Percentiles rank a stretch among this genome's conserved stretches.
Conservation (phyloP, 345 rosid species). For the Heritiera littoralis region DNA sequence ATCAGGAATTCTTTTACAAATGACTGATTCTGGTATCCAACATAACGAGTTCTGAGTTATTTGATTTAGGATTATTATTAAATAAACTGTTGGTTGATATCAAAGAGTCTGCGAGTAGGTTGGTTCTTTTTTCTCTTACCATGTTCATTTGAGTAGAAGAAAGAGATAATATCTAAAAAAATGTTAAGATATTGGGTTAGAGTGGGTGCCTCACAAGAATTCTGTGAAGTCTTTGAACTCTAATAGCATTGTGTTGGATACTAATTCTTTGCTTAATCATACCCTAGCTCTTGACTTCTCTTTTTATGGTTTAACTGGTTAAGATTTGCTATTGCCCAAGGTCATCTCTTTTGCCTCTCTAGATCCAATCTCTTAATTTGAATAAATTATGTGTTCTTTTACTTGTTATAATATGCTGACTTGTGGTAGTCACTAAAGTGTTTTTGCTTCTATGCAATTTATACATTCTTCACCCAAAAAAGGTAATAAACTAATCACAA, state of each 20-base stretch:
- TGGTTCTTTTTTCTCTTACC: no score
- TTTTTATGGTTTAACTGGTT: neutral
- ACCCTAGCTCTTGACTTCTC: no score
- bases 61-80: neutral
- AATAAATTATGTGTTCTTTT: neutral
- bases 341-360: neutral
- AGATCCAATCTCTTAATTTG: neutral
- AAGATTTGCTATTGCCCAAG: neutral
- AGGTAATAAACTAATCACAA: neutral
- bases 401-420: neutral
- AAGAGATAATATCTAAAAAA: no score
- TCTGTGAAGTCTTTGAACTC: no score
- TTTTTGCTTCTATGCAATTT: neutral
- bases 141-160: no score
- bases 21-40: conserved; percentile 8
- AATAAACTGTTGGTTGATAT: no score
- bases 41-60: neutral
- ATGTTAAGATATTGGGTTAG: no score
- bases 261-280: no score
- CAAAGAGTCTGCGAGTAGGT: no score
- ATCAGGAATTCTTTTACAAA: neutral
- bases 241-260: no score
- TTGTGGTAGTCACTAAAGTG: neutral
- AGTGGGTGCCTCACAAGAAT: no score
- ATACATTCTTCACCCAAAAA: neutral